A percentile compares a stretch with the other conserved stretches of the same genome.
Conservation (phyloP, 169 alveolate species). For the Theileria annulata region DNA sequence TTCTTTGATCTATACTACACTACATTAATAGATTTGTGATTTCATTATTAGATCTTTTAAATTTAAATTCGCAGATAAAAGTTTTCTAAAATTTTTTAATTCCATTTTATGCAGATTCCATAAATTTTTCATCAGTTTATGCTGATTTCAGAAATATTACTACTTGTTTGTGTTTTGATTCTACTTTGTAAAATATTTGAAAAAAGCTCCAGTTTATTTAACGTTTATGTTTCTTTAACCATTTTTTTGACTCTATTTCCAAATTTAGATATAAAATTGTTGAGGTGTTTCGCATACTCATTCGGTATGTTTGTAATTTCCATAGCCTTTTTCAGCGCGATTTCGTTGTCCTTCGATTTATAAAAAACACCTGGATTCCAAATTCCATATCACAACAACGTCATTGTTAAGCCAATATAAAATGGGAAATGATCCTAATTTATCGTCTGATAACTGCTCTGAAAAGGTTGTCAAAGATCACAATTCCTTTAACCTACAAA, state of each 20-base stretch:
- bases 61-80: background rate
- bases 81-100: background rate
- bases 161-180: background rate
- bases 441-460: background rate
- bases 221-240: background rate
- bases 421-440: slow-evolving; percentile 9
- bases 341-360: slow-evolving; percentile 3
- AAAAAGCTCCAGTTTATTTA: background rate
- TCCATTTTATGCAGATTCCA: background rate
- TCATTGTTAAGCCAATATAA: background rate
- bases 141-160: background rate
- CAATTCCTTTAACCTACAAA: slow-evolving; percentile 27
- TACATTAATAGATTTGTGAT: background rate
- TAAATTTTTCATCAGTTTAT: background rate
- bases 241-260: background rate
- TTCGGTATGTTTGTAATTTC: background rate
- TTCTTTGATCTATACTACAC: background rate
- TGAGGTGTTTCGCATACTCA: slow-evolving; percentile 11
- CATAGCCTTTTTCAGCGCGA: background rate
- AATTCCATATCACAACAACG: background rate
- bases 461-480: slow-evolving; percentile 48
- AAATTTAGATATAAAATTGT: slow-evolving; percentile 1
- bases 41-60: background rate
- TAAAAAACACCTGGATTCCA: slow-evolving; percentile 1
- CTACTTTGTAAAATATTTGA: slow-evolving; percentile 3